Percentiles rank a stretch among this genome's conserved stretches.
Evolutionary conservation across 2,329 filamentous ascomycete genomes (phyloP).

Genomic region (Mycogone perniciosa): DNA sequence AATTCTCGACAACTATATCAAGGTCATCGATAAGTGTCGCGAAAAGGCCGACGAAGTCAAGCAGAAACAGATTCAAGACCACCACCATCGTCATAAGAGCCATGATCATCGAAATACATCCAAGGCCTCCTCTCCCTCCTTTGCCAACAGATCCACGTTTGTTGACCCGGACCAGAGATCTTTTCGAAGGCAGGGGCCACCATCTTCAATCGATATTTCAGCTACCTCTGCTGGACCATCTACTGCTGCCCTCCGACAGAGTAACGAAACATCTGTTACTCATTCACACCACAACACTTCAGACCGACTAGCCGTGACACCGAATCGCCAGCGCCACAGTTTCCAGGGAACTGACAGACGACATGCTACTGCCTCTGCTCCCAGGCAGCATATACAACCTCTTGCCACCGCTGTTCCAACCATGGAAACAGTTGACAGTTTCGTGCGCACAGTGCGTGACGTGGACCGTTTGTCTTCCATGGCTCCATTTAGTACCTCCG

Average conservation of each 20-base stretch:
- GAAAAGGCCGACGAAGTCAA: slow-evolving; percentile 82
- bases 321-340: slow-evolving; percentile 43
- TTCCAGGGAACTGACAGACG: slow-evolving; percentile 46
- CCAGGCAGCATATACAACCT: slow-evolving; percentile 50
- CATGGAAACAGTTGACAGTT: slow-evolving; percentile 64
- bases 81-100: slow-evolving; percentile 43
- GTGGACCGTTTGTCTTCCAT: slow-evolving; percentile 79
- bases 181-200: slow-evolving; percentile 72
- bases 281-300: slow-evolving; percentile 12
- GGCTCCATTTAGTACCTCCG: slow-evolving; percentile 61
- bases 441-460: slow-evolving; percentile 76
- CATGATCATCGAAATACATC: slow-evolving; percentile 43
- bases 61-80: slow-evolving; percentile 55
- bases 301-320: slow-evolving; percentile 17
- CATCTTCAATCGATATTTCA: slow-evolving; percentile 58
- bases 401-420: slow-evolving; percentile 60
- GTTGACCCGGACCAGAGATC: slow-evolving; percentile 54
- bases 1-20: slow-evolving; percentile 96
- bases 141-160: slow-evolving; percentile 47
- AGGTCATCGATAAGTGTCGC: slow-evolving; percentile 85
- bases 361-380: slow-evolving; percentile 42
- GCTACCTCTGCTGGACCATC: slow-evolving; percentile 35
- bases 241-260: slow-evolving; percentile 21
- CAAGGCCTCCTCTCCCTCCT: slow-evolving; percentile 45
- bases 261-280: slow-evolving; percentile 19